Conservation (phyloP, 768 basidiomycete genomes). For the Aureoboletus auriporus region DNA sequence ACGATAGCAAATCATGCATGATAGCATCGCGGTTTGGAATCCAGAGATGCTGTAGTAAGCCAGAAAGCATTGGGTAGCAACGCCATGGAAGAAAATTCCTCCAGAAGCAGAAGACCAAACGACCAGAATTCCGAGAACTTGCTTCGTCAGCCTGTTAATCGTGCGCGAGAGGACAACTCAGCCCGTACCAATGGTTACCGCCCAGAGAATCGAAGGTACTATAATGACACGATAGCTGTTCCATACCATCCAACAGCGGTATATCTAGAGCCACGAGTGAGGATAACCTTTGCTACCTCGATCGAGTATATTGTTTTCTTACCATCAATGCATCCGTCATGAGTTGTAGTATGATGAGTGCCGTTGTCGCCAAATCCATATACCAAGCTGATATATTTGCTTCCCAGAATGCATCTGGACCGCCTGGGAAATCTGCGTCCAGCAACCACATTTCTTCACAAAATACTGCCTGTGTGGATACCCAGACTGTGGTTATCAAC, state of each 20-base stretch:
- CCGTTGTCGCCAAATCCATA: constrained; percentile 15
- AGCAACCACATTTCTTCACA: constrained; percentile 29
- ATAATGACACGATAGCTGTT: constrained; percentile 6
- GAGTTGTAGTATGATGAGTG: constrained; percentile 25
- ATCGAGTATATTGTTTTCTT: constrained; percentile 4
- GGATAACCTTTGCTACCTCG: neutral
- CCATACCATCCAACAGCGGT: constrained; percentile 36
- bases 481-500: constrained; percentile 27
- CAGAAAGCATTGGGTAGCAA: neutral
- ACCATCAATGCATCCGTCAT: constrained; percentile 26
- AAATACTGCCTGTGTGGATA: constrained; percentile 11
- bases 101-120: neutral
- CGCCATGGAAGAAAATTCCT: neutral
- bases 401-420: constrained; percentile 15
- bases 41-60: constrained; percentile 2
- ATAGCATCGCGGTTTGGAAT: constrained; percentile 2
- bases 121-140: constrained; percentile 4
- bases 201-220: constrained; percentile 13
- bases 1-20: constrained; percentile 11
- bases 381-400: constrained; percentile 13
- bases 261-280: constrained; percentile 23
- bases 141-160: neutral
- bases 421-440: constrained; percentile 26
- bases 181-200: constrained; percentile 8
- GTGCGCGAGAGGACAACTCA: neutral